A percentile compares a stretch with the other conserved stretches of the same genome.
These are phyloP conservation scores for Aspergillus oerlinghausenensis DNA, from an alignment of 2,329 filamentous ascomycete species.

Conservation along the genomic window DNA sequence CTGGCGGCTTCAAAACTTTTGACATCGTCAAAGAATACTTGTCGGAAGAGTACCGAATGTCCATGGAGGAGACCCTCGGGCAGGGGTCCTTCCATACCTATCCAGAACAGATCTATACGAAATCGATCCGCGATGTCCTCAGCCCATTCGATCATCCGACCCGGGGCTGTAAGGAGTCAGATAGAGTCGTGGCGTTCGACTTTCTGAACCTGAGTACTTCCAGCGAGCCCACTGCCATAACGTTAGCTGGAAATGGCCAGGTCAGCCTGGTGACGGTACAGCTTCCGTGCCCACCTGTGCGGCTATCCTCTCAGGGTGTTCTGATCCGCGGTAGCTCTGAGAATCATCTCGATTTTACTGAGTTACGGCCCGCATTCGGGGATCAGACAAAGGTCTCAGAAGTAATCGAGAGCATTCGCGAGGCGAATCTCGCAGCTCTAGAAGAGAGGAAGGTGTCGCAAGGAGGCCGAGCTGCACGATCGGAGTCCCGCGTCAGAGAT, in stretches of 20 bases:
- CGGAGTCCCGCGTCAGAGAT: constrained; percentile 7
- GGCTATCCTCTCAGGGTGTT: constrained; percentile 34
- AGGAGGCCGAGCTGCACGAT: neutral
- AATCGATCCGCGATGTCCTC: constrained; percentile 42
- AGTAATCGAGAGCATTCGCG: constrained; percentile 25
- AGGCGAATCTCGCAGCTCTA: constrained; percentile 18
- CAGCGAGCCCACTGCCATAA: constrained; percentile 49
- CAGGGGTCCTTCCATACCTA: constrained; percentile 37
- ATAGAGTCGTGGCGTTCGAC: constrained; percentile 56
- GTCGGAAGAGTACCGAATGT: constrained; percentile 34
- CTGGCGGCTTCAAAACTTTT: constrained; percentile 55
- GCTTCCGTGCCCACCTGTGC: constrained; percentile 34
- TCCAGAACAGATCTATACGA: constrained; percentile 43
- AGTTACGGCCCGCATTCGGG: constrained; percentile 27
- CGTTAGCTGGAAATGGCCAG: constrained; percentile 48
- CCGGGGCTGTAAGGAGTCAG: constrained; percentile 41
- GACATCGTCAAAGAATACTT: constrained; percentile 51
- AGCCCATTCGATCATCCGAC: constrained; percentile 44
- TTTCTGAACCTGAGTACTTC: constrained; percentile 49
- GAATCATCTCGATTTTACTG: constrained; percentile 25
- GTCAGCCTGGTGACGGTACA: constrained; percentile 49
- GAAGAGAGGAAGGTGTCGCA: neutral
- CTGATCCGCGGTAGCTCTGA: constrained; percentile 29
- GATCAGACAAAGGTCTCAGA: constrained; percentile 25
- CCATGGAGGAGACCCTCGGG: constrained; percentile 38